Evolutionary conservation across 179 eudicot genomes (phyloP), one percentile per base, ranked within the genome.

Genomic region (Silene coronaria): DNA sequence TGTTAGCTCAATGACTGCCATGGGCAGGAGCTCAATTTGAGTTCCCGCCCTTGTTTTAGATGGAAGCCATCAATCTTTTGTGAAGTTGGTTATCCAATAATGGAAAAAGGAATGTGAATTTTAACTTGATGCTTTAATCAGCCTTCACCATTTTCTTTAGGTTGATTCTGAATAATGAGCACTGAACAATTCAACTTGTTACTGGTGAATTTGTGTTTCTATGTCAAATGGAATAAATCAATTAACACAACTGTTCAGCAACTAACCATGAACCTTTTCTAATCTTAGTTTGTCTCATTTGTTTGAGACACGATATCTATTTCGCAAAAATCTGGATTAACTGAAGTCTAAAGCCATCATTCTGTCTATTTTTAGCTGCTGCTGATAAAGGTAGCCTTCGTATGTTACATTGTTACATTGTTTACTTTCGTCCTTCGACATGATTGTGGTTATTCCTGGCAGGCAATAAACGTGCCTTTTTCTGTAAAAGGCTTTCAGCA

Each of bases 11-110:
- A 32, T 32, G 36, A 32, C 36, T 32, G 36, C 2, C 0, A 32
- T 4, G 38, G 38, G 38, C 38, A 34, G 38, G 38, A 32, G 24
- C 70, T 28, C 19, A 67, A 17, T 26, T 27, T 63, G 8, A n/a
- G 30, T 27, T 12, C 32, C 3, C 36, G 4, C 38, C 53, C 28
- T 68, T 68, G 72, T 68, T 68, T 68, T 66, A 19, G 72, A 68
- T 45, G 10, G 61, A 46, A 70, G n/a, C 2, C 5, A n/a, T 26
- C 57, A 24, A 16, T 14, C 27, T 48, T 46, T 70, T 46, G 36
- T 26, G 73, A 38, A 68, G 55, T 68, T 68, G 3, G 57, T 21
- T 42, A 4, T 13, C 57, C 17, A 19, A 19, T 8, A 2, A 6
- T 22, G 16, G 17, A 14, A n/a, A 66, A 66, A 30, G 46, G 32